Percentiles rank a stretch among this genome's conserved stretches.
Conservation (phyloP, 345 rosid species). For the Lagerstroemia speciosa region DNA sequence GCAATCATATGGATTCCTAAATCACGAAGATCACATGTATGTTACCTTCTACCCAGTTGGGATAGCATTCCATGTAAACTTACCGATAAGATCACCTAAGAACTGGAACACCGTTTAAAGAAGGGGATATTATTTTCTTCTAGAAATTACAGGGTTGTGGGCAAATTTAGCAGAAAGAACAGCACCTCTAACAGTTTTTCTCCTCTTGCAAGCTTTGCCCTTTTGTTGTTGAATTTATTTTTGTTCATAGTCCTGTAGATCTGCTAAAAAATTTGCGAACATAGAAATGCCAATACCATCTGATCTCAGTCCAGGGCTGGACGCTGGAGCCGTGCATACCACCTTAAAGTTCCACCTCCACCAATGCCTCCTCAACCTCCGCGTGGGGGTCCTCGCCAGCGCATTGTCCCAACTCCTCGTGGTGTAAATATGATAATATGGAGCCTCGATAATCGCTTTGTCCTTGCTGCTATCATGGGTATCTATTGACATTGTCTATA, state of each 20-base stretch:
- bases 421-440: constrained; percentile 97
- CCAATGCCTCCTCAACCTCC: constrained; percentile 95
- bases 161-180: not conserved
- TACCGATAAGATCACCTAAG: not conserved
- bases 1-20: constrained; percentile 97
- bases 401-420: constrained; percentile 95
- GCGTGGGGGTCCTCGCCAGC: constrained; percentile 95
- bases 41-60: not conserved
- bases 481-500: constrained; percentile 9
- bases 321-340: constrained; percentile 84
- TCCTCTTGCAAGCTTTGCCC: not conserved
- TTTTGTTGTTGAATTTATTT: not conserved
- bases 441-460: constrained; percentile 99
- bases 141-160: not conserved
- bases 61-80: not conserved
- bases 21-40: constrained; percentile 90
- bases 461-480: constrained; percentile 99
- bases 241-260: not conserved
- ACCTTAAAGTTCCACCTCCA: constrained; percentile 99
- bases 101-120: not conserved
- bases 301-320: constrained; percentile 61
- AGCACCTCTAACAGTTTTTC: not conserved
- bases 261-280: not conserved
- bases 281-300: not conserved
- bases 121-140: not conserved